A percentile compares a stretch with the other conserved stretches of the same genome.
These are phyloP conservation scores for Magnolia changhungtana DNA, from an alignment of 164 flowering plant genomes.

Conservation along the genomic window DNA sequence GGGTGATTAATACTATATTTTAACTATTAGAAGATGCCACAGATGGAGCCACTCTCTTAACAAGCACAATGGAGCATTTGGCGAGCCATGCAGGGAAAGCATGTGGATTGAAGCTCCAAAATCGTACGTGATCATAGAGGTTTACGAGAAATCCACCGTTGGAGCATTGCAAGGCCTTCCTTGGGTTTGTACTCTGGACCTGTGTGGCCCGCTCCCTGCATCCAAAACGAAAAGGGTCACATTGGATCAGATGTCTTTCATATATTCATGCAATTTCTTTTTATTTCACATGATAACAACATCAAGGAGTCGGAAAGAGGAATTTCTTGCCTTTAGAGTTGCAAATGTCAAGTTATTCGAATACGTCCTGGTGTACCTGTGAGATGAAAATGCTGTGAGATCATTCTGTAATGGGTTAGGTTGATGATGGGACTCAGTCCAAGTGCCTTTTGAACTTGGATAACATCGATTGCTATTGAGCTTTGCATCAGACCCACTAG, in stretches of 20 bases:
- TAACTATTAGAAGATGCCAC: too few species aligned
- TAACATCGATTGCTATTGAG: too few species aligned
- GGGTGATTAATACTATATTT: too few species aligned
- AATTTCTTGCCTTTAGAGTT: constrained; percentile 40
- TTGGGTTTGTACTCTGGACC: constrained; percentile 19
- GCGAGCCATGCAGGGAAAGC: too few species aligned
- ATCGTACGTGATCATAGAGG: constrained; percentile 2
- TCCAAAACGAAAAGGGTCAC: background rate
- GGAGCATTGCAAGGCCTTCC: constrained; percentile 15
- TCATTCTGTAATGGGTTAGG: too few species aligned
- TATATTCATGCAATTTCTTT: too few species aligned
- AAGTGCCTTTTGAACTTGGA: too few species aligned
- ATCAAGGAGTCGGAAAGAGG: background rate
- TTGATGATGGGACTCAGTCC: too few species aligned
- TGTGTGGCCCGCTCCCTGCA: constrained; percentile 21
- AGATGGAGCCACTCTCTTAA: too few species aligned
- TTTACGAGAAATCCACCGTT: constrained; percentile 14
- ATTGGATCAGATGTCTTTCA: too few species aligned
- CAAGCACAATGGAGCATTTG: too few species aligned
- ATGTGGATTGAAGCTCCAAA: background rate
- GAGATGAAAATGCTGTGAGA: background rate
- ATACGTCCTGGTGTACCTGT: constrained; percentile 45
- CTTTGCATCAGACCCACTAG: too few species aligned
- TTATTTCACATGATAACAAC: background rate
- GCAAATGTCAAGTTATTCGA: constrained; percentile 51